phyloP scores from a whole-genome alignment of 2,329 filamentous ascomycete genomes.

The Chalara sp. region DNA sequence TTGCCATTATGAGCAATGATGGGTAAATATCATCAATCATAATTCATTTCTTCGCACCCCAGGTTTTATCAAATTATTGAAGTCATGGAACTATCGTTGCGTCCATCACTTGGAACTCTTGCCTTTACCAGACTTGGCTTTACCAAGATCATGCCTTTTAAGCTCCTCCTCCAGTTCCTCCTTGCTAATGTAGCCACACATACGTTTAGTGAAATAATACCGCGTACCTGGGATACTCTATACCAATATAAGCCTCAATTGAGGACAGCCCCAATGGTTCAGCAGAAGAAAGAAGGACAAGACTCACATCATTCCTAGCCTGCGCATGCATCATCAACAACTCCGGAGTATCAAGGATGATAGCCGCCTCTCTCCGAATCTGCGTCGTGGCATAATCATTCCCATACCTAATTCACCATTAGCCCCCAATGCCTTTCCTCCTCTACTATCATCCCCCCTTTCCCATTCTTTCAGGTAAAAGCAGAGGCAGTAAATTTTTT shows the following conservation, averaged over 20 bases:
- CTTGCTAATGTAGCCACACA: conserved; percentile 44
- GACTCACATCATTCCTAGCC: conserved; percentile 45
- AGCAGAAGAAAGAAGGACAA: not conserved
- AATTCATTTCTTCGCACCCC: too few relatives aligned
- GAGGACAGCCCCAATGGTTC: not conserved
- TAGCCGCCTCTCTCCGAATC: conserved; percentile 40
- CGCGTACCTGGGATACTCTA: conserved; percentile 51
- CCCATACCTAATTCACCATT: conserved; percentile 11
- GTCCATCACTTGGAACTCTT: too few relatives aligned
- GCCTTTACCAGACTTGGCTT: too few relatives aligned
- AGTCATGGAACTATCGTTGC: too few relatives aligned
- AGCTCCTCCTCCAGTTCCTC: conserved; percentile 4
- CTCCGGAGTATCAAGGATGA: conserved; percentile 50
- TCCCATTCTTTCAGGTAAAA: too few relatives aligned
- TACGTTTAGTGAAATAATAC: conserved; percentile 47
- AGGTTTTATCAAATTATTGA: too few relatives aligned
- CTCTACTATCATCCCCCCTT: too few relatives aligned
- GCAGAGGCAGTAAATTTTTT: too few relatives aligned
- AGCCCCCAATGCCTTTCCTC: not conserved
- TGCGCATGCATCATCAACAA: conserved; percentile 53
- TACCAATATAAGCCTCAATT: not conserved
- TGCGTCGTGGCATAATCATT: conserved; percentile 18
- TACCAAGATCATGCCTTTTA: too few relatives aligned
- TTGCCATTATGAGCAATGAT: too few relatives aligned
- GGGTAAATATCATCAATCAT: too few relatives aligned